Evolutionary conservation across 2,329 filamentous ascomycete species (phyloP).

Genomic region (Cytospora chrysosperma): DNA sequence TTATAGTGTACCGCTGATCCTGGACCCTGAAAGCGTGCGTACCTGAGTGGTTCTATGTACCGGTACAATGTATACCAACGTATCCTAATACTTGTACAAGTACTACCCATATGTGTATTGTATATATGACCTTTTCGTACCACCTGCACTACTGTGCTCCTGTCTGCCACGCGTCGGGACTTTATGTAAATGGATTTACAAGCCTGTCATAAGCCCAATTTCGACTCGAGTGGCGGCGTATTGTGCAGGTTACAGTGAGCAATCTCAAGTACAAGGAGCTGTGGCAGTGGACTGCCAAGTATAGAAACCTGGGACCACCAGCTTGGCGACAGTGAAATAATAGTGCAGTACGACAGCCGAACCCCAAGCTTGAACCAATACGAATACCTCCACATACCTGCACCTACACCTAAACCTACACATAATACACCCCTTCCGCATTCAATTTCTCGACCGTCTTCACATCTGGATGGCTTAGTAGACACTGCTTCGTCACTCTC

Average conservation of each 20-base stretch:
- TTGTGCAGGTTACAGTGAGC: background rate
- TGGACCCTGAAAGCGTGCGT: background rate
- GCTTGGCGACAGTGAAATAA: background rate
- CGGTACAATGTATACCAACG: no score
- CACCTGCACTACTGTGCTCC: background rate
- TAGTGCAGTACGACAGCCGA: background rate
- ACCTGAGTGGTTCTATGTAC: background rate
- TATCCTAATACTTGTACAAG: background rate
- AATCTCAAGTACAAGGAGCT: conserved; percentile 9
- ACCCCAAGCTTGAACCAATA: background rate
- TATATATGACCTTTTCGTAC: background rate
- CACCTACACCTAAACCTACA: no score
- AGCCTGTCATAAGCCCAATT: conserved; percentile 2
- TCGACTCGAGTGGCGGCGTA: background rate
- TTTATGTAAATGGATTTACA: background rate
- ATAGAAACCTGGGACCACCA: background rate
- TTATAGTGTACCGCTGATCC: background rate
- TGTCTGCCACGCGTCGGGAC: background rate
- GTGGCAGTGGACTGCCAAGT: conserved; percentile 12
- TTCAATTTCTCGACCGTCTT: background rate
- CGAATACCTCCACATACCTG: background rate
- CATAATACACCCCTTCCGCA: no score
- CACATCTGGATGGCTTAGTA: background rate
- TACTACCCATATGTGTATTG: background rate
- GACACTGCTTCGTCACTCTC: background rate